Conservation (phyloP, 2,329 filamentous ascomycete species). For the Ceratocystis variospora region DNA sequence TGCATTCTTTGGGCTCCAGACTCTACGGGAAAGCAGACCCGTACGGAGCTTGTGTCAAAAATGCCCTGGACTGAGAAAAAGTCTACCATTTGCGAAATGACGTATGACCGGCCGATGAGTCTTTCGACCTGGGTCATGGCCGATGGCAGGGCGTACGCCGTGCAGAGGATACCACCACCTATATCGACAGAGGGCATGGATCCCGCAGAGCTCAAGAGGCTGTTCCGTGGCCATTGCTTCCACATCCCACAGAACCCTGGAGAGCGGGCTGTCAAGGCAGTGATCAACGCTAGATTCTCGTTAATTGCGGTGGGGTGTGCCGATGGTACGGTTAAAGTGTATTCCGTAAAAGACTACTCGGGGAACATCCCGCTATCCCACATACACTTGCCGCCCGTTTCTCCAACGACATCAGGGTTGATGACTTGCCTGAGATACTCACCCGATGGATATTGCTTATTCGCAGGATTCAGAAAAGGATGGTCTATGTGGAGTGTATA, state of each 20-base stretch:
- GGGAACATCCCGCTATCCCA: slow-evolving; percentile 87
- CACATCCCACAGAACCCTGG: slow-evolving; percentile 52
- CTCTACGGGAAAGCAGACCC: slow-evolving; percentile 67
- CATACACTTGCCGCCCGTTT: slow-evolving; percentile 55
- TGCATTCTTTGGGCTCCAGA: slow-evolving; percentile 93
- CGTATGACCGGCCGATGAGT: slow-evolving; percentile 92
- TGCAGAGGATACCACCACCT: slow-evolving; percentile 50
- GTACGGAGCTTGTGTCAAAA: slow-evolving; percentile 74
- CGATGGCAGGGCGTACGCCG: slow-evolving; percentile 79
- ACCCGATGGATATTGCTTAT: slow-evolving; percentile 89
- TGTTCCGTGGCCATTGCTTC: slow-evolving; percentile 87
- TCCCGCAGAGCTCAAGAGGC: slow-evolving; percentile 35
- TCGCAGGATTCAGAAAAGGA: slow-evolving; percentile 80
- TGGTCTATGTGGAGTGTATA: slow-evolving; percentile 98
- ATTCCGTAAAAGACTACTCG: slow-evolving; percentile 81
- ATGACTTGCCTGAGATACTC: slow-evolving; percentile 73
- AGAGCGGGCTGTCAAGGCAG: slow-evolving; percentile 54
- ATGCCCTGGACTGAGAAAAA: slow-evolving; percentile 79
- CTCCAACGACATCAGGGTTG: slow-evolving; percentile 50
- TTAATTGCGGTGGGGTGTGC: slow-evolving; percentile 74
- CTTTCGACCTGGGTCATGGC: slow-evolving; percentile 82
- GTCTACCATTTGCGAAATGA: slow-evolving; percentile 65
- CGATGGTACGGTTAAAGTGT: slow-evolving; percentile 72
- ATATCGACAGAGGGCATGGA: slow-evolving; percentile 28
- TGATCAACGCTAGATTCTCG: slow-evolving; percentile 91